A percentile compares a stretch with the other conserved stretches of the same genome.
Conservation (phyloP, 306 rosid genomes). For the Myrica gale region DNA sequence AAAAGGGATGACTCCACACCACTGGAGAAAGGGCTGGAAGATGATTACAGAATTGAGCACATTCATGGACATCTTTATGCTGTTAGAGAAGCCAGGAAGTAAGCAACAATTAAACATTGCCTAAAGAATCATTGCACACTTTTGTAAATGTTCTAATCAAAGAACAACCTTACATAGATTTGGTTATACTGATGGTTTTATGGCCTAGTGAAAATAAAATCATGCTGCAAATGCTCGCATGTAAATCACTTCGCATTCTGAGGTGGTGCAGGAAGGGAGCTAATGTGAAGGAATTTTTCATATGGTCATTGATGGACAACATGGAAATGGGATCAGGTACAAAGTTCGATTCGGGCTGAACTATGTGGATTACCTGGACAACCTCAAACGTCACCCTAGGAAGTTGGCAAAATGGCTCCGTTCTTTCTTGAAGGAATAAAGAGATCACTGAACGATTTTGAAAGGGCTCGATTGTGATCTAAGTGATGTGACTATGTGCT, state of each 20-base stretch:
- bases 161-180: too few species aligned
- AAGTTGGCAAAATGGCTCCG: constrained; percentile 14
- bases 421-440: background rate
- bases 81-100: constrained; percentile 1
- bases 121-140: background rate
- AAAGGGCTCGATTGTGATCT: background rate
- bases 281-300: constrained; percentile 20
- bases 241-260: background rate
- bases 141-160: background rate
- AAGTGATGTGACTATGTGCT: background rate
- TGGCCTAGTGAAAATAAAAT: too few species aligned
- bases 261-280: constrained; percentile 15
- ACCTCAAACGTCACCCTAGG: constrained; percentile 10
- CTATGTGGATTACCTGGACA: constrained; percentile 11
- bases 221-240: background rate
- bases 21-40: constrained; percentile 7
- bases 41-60: constrained; percentile 4
- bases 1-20: background rate
- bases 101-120: background rate
- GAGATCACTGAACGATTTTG: too few species aligned
- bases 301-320: constrained; percentile 16
- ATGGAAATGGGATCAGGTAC: constrained; percentile 24
- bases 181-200: too few species aligned
- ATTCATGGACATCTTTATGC: constrained; percentile 26
- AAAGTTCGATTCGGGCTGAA: background rate